phyloP scores from a whole-genome alignment of 1,284 basidiomycete genomes.

The Rhodotorula sp. region DNA sequence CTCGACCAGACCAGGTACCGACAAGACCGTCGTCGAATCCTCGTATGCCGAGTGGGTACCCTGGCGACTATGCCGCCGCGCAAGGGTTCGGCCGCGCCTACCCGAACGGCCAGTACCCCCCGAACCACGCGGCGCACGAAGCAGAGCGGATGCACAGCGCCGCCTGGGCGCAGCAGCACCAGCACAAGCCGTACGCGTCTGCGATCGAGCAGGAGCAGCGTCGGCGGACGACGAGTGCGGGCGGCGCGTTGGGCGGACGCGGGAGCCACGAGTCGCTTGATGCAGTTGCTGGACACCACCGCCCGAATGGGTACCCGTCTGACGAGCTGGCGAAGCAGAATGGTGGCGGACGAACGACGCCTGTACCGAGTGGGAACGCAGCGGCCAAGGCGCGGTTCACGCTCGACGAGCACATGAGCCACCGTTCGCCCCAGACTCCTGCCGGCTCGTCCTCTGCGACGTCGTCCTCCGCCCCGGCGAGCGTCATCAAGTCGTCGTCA shows the following conservation, averaged over 20 bases:
- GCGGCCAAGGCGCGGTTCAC: slow-evolving; percentile 24
- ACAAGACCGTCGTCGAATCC: not conserved
- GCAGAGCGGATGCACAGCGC: slow-evolving; percentile 2
- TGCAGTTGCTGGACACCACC: not conserved
- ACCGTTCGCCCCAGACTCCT: slow-evolving; percentile 27
- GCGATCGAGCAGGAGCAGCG: slow-evolving; percentile 21
- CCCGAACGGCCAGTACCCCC: not conserved
- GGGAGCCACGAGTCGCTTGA: slow-evolving; percentile 22
- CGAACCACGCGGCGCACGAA: not conserved
- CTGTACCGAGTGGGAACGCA: not conserved
- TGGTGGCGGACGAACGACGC: slow-evolving; percentile 13
- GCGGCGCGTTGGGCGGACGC: not conserved
- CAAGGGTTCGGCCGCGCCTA: not conserved
- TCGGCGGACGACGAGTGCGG: slow-evolving; percentile 18
- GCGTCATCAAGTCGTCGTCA: not conserved
- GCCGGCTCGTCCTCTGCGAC: not conserved
- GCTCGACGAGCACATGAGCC: slow-evolving; percentile 38
- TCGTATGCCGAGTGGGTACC: not conserved
- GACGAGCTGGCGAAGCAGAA: not conserved
- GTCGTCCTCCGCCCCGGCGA: not conserved
- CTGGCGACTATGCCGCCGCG: not conserved
- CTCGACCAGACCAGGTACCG: not conserved
- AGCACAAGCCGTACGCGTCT: not conserved
- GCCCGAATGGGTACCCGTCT: not conserved
- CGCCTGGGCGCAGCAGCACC: not conserved